These are phyloP conservation scores for Colletotrichum camelliae DNA, from an alignment of 2,329 filamentous ascomycete genomes.

Conservation along the genomic window DNA sequence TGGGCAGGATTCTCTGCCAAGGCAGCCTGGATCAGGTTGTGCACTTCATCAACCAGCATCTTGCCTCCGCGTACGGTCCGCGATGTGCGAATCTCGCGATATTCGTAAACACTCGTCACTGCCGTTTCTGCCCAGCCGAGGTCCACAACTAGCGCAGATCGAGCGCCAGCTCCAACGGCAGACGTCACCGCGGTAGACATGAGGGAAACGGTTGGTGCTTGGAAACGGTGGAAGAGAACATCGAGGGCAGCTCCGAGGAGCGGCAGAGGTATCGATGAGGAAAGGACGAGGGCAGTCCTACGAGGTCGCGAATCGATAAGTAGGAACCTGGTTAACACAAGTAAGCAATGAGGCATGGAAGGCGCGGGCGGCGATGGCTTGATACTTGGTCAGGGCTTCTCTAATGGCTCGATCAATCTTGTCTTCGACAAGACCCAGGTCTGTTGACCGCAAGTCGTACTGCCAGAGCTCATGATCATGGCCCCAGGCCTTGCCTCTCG, in stretches of 20 bases:
- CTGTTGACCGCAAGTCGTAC: slow-evolving; percentile 73
- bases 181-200: slow-evolving; percentile 78
- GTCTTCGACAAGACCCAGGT: slow-evolving; percentile 83
- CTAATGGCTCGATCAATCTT: slow-evolving; percentile 84
- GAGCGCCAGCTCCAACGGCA: slow-evolving; percentile 78
- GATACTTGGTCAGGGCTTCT: slow-evolving; percentile 81
- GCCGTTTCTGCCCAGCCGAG: slow-evolving; percentile 92
- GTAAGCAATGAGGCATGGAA: not conserved
- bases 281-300: slow-evolving; percentile 76
- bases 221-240: slow-evolving; percentile 81
- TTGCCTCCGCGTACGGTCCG: slow-evolving; percentile 79
- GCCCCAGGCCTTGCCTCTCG: slow-evolving; percentile 62
- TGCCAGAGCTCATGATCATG: slow-evolving; percentile 77
- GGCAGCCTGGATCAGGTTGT: slow-evolving; percentile 61
- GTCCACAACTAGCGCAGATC: slow-evolving; percentile 87
- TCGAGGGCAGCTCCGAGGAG: slow-evolving; percentile 78
- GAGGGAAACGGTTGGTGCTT: slow-evolving; percentile 80
- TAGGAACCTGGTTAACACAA: slow-evolving; percentile 52
- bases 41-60: slow-evolving; percentile 72
- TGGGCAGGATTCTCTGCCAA: slow-evolving; percentile 25
- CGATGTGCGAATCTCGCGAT: slow-evolving; percentile 75
- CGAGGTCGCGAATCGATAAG: slow-evolving; percentile 79
- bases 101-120: slow-evolving; percentile 88
- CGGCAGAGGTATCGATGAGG: slow-evolving; percentile 78
- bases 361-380: slow-evolving; percentile 30